Evolutionary conservation across 1,284 basidiomycete genomes (phyloP).

Genomic region (Cutaneotrichosporon sp.): DNA sequence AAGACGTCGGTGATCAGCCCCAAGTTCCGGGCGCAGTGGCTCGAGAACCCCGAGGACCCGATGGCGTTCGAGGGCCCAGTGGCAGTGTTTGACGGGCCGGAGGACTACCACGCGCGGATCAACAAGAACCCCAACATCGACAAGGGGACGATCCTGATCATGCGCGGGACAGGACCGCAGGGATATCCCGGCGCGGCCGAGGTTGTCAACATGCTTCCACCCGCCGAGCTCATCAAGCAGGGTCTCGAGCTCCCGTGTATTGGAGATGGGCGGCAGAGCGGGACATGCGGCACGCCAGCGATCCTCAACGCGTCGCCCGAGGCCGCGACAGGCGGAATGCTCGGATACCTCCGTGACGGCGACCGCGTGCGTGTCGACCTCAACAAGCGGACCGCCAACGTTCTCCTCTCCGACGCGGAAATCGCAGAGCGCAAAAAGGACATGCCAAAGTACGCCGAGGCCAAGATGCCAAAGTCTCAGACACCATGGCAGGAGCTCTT

Average conservation of each 20-base stretch:
- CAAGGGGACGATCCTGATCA: conserved; percentile 40
- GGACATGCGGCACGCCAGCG: conserved; percentile 44
- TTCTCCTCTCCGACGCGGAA: conserved; percentile 32
- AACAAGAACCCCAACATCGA: conserved; percentile 29
- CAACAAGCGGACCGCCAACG: conserved; percentile 36
- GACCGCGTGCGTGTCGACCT: conserved; percentile 46
- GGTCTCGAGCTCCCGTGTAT: conserved; percentile 48
- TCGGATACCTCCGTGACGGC: conserved; percentile 44
- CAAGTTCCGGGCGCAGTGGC: conserved; percentile 40
- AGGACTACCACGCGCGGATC: conserved; percentile 45
- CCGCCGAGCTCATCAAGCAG: conserved; percentile 43
- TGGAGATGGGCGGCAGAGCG: conserved; percentile 46
- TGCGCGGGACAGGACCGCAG: conserved; percentile 45
- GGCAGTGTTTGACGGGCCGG: conserved; percentile 47
- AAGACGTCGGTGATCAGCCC: conserved; percentile 46
- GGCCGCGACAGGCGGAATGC: conserved; percentile 43
- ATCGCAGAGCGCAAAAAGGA: conserved; percentile 36
- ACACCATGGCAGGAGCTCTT: conserved; percentile 49
- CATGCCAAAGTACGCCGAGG: conserved; percentile 26
- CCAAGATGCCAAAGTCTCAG: conserved; percentile 33
- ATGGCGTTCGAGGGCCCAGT: conserved; percentile 48
- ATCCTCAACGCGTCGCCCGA: conserved; percentile 48
- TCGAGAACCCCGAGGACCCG: conserved; percentile 43
- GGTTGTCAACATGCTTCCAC: conserved; percentile 49
- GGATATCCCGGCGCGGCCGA: conserved; percentile 46